phyloP scores from a whole-genome alignment of 176 grass and related monocot species.

The Zoysia pacifica region DNA sequence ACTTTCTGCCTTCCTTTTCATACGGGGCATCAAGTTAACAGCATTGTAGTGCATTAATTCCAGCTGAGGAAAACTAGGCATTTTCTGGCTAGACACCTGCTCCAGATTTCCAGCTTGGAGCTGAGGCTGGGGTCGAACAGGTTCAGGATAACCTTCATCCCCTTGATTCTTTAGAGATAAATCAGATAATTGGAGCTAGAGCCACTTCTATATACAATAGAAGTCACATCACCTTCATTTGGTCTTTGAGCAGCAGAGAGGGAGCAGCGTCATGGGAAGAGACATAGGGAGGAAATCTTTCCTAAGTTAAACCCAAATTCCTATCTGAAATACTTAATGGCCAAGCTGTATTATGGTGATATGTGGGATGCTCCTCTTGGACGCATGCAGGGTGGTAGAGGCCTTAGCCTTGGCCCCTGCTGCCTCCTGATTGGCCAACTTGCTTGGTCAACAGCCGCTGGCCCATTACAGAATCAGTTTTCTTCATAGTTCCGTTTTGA shows the following conservation, averaged over 20 bases:
- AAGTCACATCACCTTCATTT: not conserved
- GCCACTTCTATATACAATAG: not conserved
- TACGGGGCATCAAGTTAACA: constrained; percentile 4
- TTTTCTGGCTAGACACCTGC: not conserved
- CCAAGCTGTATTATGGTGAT: not conserved
- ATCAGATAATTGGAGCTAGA: constrained; percentile 11
- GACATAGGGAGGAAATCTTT: not conserved
- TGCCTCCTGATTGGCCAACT: not conserved
- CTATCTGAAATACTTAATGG: not conserved
- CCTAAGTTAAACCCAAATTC: not conserved
- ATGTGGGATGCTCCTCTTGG: not conserved
- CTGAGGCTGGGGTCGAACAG: constrained; percentile 3
- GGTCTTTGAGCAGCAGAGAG: constrained; percentile 1
- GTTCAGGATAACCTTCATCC: not conserved
- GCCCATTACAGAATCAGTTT: not conserved
- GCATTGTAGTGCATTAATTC: not conserved
- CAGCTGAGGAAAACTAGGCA: not conserved
- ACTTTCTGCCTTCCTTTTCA: not conserved
- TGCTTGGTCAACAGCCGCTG: not conserved
- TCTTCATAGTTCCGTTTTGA: not conserved
- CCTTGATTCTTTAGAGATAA: constrained; percentile 2
- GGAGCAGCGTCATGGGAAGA: not conserved
- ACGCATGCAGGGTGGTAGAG: not conserved
- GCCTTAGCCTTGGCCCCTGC: not conserved
- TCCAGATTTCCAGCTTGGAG: not conserved